These are phyloP conservation scores for Isatis lusitanica DNA, from an alignment of 441 rosid species.

Conservation along the genomic window DNA sequence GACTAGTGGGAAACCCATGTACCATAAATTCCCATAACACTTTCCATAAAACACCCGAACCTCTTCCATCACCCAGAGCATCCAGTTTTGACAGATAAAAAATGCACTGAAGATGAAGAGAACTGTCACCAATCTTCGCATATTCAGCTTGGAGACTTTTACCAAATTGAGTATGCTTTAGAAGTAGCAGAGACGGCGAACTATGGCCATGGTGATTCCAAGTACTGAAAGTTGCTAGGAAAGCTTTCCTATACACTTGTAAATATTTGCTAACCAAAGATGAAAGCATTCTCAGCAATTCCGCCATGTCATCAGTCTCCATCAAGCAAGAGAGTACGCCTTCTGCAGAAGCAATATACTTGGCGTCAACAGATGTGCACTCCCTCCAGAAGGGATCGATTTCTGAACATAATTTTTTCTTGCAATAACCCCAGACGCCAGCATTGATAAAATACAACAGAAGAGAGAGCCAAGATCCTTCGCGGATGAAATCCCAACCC, in stretches of 20 bases:
- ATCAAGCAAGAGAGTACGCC: slow-evolving; percentile 57
- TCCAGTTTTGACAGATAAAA: slow-evolving; percentile 62
- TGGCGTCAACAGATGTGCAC: slow-evolving; percentile 52
- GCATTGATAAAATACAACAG: slow-evolving; percentile 64
- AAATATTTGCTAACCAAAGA: slow-evolving; percentile 66
- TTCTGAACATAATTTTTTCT: slow-evolving; percentile 53
- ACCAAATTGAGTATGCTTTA: slow-evolving; percentile 78
- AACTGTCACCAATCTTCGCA: slow-evolving; percentile 60
- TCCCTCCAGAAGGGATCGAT: slow-evolving; percentile 52
- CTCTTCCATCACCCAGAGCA: slow-evolving; percentile 62
- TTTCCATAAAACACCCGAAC: slow-evolving; percentile 64
- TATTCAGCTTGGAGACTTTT: slow-evolving; percentile 71
- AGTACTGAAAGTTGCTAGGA: slow-evolving; percentile 63
- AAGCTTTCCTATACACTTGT: slow-evolving; percentile 68
- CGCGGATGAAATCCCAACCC: slow-evolving; percentile 90
- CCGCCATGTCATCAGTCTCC: slow-evolving; percentile 55
- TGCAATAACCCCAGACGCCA: slow-evolving; percentile 62
- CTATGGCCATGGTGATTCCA: slow-evolving; percentile 45
- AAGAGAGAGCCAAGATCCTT: slow-evolving; percentile 84
- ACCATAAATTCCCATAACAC: slow-evolving; percentile 83
- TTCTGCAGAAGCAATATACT: slow-evolving; percentile 60
- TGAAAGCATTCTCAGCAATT: slow-evolving; percentile 63
- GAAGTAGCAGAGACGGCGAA: slow-evolving; percentile 72
- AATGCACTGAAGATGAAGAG: slow-evolving; percentile 62
- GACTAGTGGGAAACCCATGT: slow-evolving; percentile 91